Evolutionary conservation across 2,329 filamentous ascomycete genomes (phyloP), one percentile per base, ranked within the genome.

Genomic region (Colletotrichum lindemuthianum): DNA sequence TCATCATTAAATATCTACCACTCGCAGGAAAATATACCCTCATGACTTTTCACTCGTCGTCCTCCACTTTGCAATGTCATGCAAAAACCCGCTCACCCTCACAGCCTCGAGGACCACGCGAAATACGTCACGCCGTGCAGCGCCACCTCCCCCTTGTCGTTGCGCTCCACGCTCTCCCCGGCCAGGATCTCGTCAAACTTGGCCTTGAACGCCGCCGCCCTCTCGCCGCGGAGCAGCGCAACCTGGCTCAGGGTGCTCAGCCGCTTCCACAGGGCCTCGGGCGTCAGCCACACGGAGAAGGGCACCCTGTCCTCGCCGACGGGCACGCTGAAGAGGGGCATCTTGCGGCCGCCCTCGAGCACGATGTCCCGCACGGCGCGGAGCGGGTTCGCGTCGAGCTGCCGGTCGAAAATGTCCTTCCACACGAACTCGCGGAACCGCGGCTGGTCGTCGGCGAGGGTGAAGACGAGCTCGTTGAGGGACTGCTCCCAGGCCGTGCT

Each of bases 191-290:
- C 80, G 55, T 88, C 83, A 66, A 89, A 83, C 63, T 77, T 75
- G 47, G 78, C 79, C 60, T 80, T 79, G 49, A 86, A 83, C 45
- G 79, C 76, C 59, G 78, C 79, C 69, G 81, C 81, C 48, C 82
- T 78, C 57, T 82, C 78, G 2, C 81, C 85, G 50, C 83, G 74
- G 11, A 91, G 75, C 56, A 88, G 80, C 4, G 87, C 84, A 66
- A 93, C 84, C 72, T 92, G 89, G 70, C 88, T 91, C 61, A 92
- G 76, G 11, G 90, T 93, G 51, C 80, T 81, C 64, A 89, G 82
- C 40, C 91, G 82, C 57, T 84, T 81, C 86, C 88, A 91, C 52
- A 92, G 76, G 58, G 81, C 83, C 53, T 91, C 84, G 63, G 84
- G 82, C 34, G 75, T 78, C 61, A 91, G 73, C 81, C 83, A 86